Conservation (phyloP, 305 asterid species). For the Lippia alba region DNA sequence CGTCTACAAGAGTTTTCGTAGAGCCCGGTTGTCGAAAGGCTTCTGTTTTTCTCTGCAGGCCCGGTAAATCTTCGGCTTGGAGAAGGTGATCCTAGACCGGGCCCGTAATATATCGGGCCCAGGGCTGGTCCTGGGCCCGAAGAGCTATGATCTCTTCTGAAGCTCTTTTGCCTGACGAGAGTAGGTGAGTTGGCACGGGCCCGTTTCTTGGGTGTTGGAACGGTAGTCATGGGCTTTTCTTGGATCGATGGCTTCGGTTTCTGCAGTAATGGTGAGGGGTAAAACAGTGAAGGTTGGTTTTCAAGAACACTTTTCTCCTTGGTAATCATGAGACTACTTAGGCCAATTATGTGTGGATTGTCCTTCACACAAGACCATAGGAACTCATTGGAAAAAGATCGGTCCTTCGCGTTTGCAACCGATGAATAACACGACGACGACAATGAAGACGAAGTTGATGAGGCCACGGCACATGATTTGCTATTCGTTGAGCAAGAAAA, state of each 20-base stretch:
- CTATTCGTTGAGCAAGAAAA: constrained; percentile 40
- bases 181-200: constrained; percentile 63
- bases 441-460: constrained; percentile 41
- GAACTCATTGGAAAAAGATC: constrained; percentile 67
- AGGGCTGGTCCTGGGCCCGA: too few relatives aligned
- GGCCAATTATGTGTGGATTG: constrained; percentile 52
- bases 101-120: constrained; percentile 34
- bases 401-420: constrained; percentile 45
- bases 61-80: constrained; percentile 55
- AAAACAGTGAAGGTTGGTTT: constrained; percentile 18
- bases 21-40: constrained; percentile 16
- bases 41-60: constrained; percentile 32
- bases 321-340: constrained; percentile 9
- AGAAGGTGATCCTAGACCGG: constrained; percentile 57
- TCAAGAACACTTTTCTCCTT: constrained; percentile 14
- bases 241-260: constrained; percentile 25
- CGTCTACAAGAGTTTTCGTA: constrained; percentile 36
- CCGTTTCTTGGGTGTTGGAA: constrained; percentile 54
- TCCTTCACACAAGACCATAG: constrained; percentile 63
- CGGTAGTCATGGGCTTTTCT: constrained; percentile 29
- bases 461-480: constrained; percentile 37
- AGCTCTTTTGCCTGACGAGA: constrained; percentile 66
- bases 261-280: constrained; percentile 18
- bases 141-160: constrained; percentile 51
- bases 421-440: constrained; percentile 42